A percentile compares a stretch with the other conserved stretches of the same genome.
These are phyloP conservation scores for Mixia osmundae DNA, from an alignment of 1,284 basidiomycete species.

Conservation along the genomic window DNA sequence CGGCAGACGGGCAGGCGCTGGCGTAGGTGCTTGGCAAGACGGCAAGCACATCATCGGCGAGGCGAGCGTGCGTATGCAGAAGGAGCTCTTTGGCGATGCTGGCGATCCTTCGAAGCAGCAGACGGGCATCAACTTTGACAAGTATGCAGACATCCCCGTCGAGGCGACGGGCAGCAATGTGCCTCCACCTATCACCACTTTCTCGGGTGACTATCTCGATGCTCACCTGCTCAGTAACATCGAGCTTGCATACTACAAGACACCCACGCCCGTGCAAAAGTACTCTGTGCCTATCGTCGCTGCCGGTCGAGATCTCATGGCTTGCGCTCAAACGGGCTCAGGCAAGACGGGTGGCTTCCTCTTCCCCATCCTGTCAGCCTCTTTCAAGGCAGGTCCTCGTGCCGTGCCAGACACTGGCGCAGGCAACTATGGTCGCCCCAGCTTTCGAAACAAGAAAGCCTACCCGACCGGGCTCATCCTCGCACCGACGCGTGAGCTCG, in stretches of 20 bases:
- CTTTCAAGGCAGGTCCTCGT: slow-evolving; percentile 62
- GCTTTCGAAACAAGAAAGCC: slow-evolving; percentile 58
- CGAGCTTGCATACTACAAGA: slow-evolving; percentile 68
- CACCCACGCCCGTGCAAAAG: slow-evolving; percentile 96
- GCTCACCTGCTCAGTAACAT: slow-evolving; percentile 90
- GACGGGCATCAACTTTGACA: slow-evolving; percentile 99
- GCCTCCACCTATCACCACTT: slow-evolving; percentile 72
- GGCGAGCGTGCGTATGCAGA: slow-evolving; percentile 68
- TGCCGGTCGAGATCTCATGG: slow-evolving; percentile 79
- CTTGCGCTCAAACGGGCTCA: slow-evolving; percentile 98
- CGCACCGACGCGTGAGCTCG: slow-evolving; percentile 92
- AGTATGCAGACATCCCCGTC: slow-evolving; percentile 98
- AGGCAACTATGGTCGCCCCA: slow-evolving; percentile 30
- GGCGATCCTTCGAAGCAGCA: slow-evolving; percentile 42
- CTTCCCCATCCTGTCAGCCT: slow-evolving; percentile 92
- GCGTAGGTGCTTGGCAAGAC: slow-evolving; percentile 60
- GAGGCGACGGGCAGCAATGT: slow-evolving; percentile 90
- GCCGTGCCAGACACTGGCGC: slow-evolving; percentile 32
- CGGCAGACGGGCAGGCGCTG: slow-evolving; percentile 20
- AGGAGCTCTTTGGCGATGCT: slow-evolving; percentile 81
- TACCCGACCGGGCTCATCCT: slow-evolving; percentile 90
- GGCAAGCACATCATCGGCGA: slow-evolving; percentile 60
- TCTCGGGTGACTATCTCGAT: slow-evolving; percentile 76
- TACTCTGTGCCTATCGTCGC: slow-evolving; percentile 98
- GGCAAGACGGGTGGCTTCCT: slow-evolving; percentile 98